Conservation (phyloP, 352 stramenopile genomes). For the Globisporangium middletonii region DNA sequence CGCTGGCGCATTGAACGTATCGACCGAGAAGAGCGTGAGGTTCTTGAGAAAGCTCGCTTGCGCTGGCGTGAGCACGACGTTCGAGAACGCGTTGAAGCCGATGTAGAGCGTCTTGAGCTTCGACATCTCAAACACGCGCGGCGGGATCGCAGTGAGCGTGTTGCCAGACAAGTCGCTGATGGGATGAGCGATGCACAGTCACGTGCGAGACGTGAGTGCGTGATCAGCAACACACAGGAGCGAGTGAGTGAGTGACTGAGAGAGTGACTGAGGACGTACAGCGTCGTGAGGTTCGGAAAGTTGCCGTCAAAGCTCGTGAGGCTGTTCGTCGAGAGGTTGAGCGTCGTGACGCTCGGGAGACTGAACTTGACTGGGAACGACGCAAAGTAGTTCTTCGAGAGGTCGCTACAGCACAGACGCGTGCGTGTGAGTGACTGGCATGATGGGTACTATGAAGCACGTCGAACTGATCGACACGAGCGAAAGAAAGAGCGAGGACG, state of each 20-base stretch:
- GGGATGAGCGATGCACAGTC: background rate
- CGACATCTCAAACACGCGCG: slow-evolving; percentile 39
- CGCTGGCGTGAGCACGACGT: slow-evolving; percentile 22
- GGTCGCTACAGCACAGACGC: slow-evolving; percentile 20
- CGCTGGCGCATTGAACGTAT: slow-evolving; percentile 24
- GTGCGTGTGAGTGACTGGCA: no score
- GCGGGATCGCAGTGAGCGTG: slow-evolving; percentile 40
- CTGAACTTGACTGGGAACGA: slow-evolving; percentile 48
- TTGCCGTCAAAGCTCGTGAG: slow-evolving; percentile 38
- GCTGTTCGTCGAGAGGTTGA: slow-evolving; percentile 56
- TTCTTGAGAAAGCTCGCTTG: slow-evolving; percentile 24
- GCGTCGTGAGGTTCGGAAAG: slow-evolving; percentile 38
- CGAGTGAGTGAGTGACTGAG: background rate
- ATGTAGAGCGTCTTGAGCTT: slow-evolving; percentile 38
- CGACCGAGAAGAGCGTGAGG: slow-evolving; percentile 31
- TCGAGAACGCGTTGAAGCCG: slow-evolving; percentile 48
- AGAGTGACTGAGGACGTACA: slow-evolving; percentile 24
- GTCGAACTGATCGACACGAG: background rate
- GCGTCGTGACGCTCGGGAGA: slow-evolving; percentile 24
- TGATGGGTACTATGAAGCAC: background rate
- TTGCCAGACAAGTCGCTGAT: slow-evolving; percentile 47
- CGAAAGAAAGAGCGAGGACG: slow-evolving; percentile 9
- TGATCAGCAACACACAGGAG: background rate
- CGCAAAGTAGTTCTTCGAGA: slow-evolving; percentile 48
- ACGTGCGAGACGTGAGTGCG: background rate